A percentile compares a stretch with the other conserved stretches of the same genome.
Conservation (phyloP, 805 yeast genomes). For the Yarrowia keelungensis region DNA sequence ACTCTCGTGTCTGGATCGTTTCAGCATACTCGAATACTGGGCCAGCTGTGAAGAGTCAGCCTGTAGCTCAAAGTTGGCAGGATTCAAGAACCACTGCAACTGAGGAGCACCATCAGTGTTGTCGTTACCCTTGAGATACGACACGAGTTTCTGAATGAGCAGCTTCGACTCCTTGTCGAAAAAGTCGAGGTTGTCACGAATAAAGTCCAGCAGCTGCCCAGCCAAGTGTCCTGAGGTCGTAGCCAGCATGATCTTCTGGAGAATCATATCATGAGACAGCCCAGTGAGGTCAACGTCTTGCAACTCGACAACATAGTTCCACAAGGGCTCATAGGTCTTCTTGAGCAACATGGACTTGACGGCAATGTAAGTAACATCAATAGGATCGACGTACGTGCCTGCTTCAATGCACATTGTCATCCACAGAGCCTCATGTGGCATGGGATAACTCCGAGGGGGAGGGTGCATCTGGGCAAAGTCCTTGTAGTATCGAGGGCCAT, state of each 20-base stretch:
- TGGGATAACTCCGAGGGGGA: conserved; percentile 10
- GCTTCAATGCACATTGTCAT: conserved; percentile 6
- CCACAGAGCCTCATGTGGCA: conserved; percentile 31
- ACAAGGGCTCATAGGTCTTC: conserved; percentile 10
- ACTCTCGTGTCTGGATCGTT: neutral
- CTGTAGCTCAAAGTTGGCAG: conserved; percentile 15
- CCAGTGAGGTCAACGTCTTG: conserved; percentile 1
- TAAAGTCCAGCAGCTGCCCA: conserved; percentile 12
- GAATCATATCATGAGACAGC: conserved; percentile 5
- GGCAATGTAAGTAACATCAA: conserved; percentile 16
- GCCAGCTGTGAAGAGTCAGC: conserved; percentile 26
- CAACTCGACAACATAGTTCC: conserved; percentile 12
- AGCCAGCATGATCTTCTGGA: conserved; percentile 18
- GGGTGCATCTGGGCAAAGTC: conserved; percentile 19
- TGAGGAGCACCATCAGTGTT: conserved; percentile 13
- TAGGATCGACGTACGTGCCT: conserved; percentile 14
- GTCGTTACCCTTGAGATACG: conserved; percentile 24
- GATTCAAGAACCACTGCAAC: conserved; percentile 19
- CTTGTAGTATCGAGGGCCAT: conserved; percentile 10
- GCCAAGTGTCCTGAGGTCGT: conserved; percentile 11
- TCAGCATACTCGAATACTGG: conserved; percentile 9
- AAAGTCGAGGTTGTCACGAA: conserved; percentile 5
- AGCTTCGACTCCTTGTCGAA: conserved; percentile 18
- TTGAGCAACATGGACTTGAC: conserved; percentile 21
- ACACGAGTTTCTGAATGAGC: conserved; percentile 7